phyloP scores from a whole-genome alignment of 345 rosid species.

The Turnera subulata region DNA sequence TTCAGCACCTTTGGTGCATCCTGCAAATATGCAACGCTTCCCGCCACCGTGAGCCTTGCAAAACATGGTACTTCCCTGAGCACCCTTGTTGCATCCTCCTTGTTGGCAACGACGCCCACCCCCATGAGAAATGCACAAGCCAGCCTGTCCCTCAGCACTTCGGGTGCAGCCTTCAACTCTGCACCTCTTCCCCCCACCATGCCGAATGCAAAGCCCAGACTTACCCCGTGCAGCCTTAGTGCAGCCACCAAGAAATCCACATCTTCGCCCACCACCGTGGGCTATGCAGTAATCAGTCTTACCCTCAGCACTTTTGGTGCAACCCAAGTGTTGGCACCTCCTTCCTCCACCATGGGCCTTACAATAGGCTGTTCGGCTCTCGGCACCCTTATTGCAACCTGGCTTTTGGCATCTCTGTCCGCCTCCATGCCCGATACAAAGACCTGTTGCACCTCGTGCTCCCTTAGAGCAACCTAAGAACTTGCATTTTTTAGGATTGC shows the following conservation, averaged over 20 bases:
- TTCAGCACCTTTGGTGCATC: conserved; percentile 93
- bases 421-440: conserved; percentile 94
- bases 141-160: conserved; percentile 96
- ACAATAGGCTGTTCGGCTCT: conserved; percentile 90
- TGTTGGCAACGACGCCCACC: conserved; percentile 89
- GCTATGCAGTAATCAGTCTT: conserved; percentile 86
- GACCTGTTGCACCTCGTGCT: conserved; percentile 88
- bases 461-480: conserved; percentile 78
- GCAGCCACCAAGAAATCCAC: conserved; percentile 69
- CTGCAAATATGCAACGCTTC: conserved; percentile 82
- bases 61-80: conserved; percentile 90
- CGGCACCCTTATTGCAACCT: conserved; percentile 90
- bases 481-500: conserved; percentile 65
- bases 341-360: conserved; percentile 95
- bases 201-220: conserved; percentile 90
- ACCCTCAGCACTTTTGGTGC: conserved; percentile 96
- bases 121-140: conserved; percentile 93
- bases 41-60: conserved; percentile 39
- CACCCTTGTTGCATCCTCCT: conserved; percentile 63
- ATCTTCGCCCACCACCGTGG: conserved; percentile 92
- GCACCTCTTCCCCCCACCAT: conserved; percentile 97
- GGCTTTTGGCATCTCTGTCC: conserved; percentile 89
- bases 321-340: conserved; percentile 88
- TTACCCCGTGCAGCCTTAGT: conserved; percentile 87
- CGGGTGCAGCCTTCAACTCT: conserved; percentile 69